Conservation (phyloP, 768 basidiomycete genomes). For the Russula griseocarnosa region DNA sequence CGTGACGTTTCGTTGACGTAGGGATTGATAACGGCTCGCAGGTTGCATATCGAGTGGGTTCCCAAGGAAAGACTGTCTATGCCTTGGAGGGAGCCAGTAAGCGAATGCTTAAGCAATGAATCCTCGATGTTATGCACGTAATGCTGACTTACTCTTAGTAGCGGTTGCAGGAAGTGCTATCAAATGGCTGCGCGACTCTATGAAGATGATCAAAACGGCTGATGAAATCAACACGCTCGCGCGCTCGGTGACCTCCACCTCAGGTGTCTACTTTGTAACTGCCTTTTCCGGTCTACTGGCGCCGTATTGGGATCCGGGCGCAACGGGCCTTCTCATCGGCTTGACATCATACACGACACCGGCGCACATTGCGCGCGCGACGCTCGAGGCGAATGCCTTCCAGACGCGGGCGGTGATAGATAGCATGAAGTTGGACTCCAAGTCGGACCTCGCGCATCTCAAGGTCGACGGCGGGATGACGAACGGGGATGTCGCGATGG, state of each 20-base stretch:
- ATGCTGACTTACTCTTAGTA: constrained; percentile 42
- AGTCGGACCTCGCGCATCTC: constrained; percentile 70
- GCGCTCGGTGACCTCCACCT: constrained; percentile 67
- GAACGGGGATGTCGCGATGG: constrained; percentile 86
- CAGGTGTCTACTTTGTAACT: constrained; percentile 94
- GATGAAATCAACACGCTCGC: constrained; percentile 84
- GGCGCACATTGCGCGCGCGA: constrained; percentile 90
- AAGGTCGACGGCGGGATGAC: constrained; percentile 99
- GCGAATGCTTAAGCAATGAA: constrained; percentile 34
- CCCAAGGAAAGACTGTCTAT: constrained; percentile 74
- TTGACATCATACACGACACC: constrained; percentile 86
- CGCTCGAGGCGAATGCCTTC: constrained; percentile 93
- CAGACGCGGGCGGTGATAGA: constrained; percentile 95
- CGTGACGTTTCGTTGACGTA: neutral
- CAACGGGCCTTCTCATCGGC: constrained; percentile 81
- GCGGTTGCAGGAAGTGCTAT: constrained; percentile 94
- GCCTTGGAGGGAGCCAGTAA: constrained; percentile 91
- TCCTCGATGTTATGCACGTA: neutral
- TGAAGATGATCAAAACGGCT: constrained; percentile 76
- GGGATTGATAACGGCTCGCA: constrained; percentile 32
- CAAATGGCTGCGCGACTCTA: constrained; percentile 94
- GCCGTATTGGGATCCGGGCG: constrained; percentile 95
- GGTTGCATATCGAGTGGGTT: constrained; percentile 89
- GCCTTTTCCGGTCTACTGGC: constrained; percentile 95
- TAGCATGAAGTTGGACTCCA: constrained; percentile 91